phyloP scores from a whole-genome alignment of 148 eudicot species.

The Spergularia marina region DNA sequence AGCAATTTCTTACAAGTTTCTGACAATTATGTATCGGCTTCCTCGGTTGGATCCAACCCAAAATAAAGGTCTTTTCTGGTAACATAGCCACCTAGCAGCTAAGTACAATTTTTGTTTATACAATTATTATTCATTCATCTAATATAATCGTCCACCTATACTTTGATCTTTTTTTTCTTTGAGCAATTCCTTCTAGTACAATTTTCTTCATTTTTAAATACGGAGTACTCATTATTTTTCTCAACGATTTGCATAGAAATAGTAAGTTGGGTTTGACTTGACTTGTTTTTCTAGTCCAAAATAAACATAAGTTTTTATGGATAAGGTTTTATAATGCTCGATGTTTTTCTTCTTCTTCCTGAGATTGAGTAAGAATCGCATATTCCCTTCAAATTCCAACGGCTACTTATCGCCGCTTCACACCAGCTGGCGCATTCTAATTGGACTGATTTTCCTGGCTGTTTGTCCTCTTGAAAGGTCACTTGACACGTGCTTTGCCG shows the following conservation, averaged over 20 bases:
- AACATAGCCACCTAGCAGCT: too few species aligned
- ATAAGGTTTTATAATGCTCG: background rate
- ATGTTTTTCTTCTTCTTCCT: background rate
- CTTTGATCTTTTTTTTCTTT: too few species aligned
- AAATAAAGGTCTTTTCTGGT: too few species aligned
- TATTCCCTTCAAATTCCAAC: slow-evolving; percentile 21
- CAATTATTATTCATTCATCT: too few species aligned
- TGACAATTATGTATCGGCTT: too few species aligned
- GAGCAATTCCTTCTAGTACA: too few species aligned
- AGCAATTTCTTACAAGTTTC: too few species aligned
- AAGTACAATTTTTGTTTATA: too few species aligned
- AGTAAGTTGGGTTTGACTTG: slow-evolving; percentile 1
- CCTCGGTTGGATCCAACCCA: too few species aligned
- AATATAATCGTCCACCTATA: too few species aligned
- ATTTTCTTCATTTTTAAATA: too few species aligned
- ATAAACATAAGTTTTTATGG: background rate
- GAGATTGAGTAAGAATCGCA: background rate
- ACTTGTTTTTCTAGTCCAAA: background rate
- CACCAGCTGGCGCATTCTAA: background rate
- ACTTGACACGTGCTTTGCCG: slow-evolving; percentile 13
- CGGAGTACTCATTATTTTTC: too few species aligned
- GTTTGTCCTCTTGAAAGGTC: slow-evolving; percentile 24
- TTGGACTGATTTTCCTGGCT: background rate
- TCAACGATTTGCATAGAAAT: background rate
- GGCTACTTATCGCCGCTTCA: slow-evolving; percentile 36